Percentiles rank a stretch among this genome's conserved stretches.
Conservation (phyloP, 164 flowering plant species). For the Vitis labrusca region DNA sequence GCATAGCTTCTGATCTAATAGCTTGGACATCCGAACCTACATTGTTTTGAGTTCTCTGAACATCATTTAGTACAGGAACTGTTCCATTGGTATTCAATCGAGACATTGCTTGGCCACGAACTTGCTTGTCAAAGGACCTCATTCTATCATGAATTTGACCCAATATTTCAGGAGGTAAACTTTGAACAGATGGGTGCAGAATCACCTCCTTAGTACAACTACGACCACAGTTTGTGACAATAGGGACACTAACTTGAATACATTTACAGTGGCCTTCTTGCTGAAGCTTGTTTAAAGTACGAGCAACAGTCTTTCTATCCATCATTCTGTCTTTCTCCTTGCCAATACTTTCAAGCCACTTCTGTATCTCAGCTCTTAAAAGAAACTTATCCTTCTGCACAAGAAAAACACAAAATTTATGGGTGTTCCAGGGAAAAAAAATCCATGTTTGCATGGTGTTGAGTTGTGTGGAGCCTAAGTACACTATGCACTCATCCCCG, state of each 20-base stretch:
- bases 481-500: no score
- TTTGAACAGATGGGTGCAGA: constrained; percentile 72
- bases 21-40: constrained; percentile 39
- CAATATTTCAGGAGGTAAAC: constrained; percentile 49
- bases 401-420: constrained; percentile 8
- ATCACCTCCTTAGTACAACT: constrained; percentile 56
- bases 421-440: not conserved
- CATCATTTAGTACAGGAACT: constrained; percentile 58
- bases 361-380: constrained; percentile 67
- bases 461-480: no score
- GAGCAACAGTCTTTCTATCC: constrained; percentile 74
- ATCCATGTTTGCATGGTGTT: not conserved
- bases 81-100: constrained; percentile 39
- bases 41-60: constrained; percentile 44
- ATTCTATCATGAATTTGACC: constrained; percentile 75
- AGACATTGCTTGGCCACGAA: constrained; percentile 49
- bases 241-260: constrained; percentile 56
- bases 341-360: constrained; percentile 72
- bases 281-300: constrained; percentile 72
- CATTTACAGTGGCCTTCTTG: constrained; percentile 73
- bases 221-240: constrained; percentile 65
- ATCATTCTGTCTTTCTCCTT: constrained; percentile 61
- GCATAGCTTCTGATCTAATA: constrained; percentile 61
- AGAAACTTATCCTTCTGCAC: constrained; percentile 74
- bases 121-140: constrained; percentile 67